Evolutionary conservation across 352 stramenopile genomes (phyloP), one percentile per base, ranked within the genome.

Genomic region (Plasmopara viticola): DNA sequence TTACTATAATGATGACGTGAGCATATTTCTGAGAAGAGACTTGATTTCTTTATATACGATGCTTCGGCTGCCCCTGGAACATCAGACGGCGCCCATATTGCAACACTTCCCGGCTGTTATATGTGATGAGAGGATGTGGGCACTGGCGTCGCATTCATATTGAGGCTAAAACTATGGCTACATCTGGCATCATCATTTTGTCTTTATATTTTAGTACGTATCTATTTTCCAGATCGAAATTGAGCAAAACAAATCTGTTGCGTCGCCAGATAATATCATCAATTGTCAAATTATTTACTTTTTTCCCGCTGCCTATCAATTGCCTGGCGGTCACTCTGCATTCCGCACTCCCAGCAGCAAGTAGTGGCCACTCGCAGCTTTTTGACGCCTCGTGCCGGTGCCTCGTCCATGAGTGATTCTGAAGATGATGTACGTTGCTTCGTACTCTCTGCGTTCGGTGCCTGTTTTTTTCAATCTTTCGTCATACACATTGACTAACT

Each of bases 371-470:
- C 9, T 37, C 48, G 7, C 31, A 20, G 30, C 25, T 20, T 30
- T n/a, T n/a, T 14, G 25, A 12, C 18, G 25, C 30, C 31, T 35
- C 40, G 17, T 9, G 9, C 20, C 35, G 43, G 25, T 33, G 9
- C 35, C 15, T 29, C 41, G 57, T 58, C 48, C 37, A 84, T 75
- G 73, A 67, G 68, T 50, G 69, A 74, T 45, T 80, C 70, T 6
- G 70, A 80, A 44, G 63, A 80, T 28, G 68, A 81, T 44, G 74
- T 84, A 44, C 44, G 70, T 73, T 13, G 28, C 17, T 29, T 3
- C 61, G 10, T 52, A 7, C 47, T 50, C 44, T 57, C 17, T 51
- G 5, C 35, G 13, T 33, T 1, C 13, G 12, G 18, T 51, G 14
- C 20, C 28, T 25, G 33, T 38, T 15, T 29, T 38, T 34, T 20